These are phyloP conservation scores for Paraphaeosphaeria sporulosa DNA, from an alignment of 2,329 filamentous ascomycete species.

Conservation along the genomic window DNA sequence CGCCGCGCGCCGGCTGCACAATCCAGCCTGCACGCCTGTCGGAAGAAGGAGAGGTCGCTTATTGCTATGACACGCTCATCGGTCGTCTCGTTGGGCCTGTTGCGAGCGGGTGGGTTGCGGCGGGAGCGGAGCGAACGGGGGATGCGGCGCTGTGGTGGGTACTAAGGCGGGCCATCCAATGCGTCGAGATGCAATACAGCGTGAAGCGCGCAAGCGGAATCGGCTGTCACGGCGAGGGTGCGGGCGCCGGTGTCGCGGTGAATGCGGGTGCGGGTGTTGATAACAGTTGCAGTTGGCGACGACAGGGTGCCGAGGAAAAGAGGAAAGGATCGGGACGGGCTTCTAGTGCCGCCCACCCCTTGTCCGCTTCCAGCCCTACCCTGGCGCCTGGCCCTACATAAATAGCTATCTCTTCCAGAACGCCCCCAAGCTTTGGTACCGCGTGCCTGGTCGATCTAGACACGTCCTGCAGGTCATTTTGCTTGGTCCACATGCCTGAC, in stretches of 20 bases:
- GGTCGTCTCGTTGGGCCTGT: slow-evolving; percentile 26
- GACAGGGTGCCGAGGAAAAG: slow-evolving; percentile 10
- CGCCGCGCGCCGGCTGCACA: slow-evolving; percentile 21
- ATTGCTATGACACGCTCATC: slow-evolving; percentile 40
- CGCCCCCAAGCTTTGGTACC: background rate
- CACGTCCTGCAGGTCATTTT: background rate
- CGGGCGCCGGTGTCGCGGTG: slow-evolving; percentile 16
- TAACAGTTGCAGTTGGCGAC: slow-evolving; percentile 18
- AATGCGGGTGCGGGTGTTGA: slow-evolving; percentile 5
- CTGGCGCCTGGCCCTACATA: slow-evolving; percentile 1
- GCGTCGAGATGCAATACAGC: slow-evolving; percentile 19
- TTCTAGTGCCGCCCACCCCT: background rate
- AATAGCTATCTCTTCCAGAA: background rate
- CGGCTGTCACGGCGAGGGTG: slow-evolving; percentile 29
- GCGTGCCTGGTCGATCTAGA: slow-evolving; percentile 2
- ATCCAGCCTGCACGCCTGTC: slow-evolving; percentile 31
- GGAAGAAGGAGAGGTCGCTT: slow-evolving; percentile 27
- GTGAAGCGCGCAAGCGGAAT: slow-evolving; percentile 15
- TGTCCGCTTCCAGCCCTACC: slow-evolving; percentile 5
- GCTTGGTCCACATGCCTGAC: background rate
- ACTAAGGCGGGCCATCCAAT: slow-evolving; percentile 42
- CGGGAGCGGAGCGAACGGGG: slow-evolving; percentile 21
- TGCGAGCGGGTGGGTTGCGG: slow-evolving; percentile 13
- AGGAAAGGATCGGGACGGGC: slow-evolving; percentile 6
- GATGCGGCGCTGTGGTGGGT: slow-evolving; percentile 24